Conservation (phyloP, 2,329 filamentous ascomycete genomes). For the Huntiella moniliformis region DNA sequence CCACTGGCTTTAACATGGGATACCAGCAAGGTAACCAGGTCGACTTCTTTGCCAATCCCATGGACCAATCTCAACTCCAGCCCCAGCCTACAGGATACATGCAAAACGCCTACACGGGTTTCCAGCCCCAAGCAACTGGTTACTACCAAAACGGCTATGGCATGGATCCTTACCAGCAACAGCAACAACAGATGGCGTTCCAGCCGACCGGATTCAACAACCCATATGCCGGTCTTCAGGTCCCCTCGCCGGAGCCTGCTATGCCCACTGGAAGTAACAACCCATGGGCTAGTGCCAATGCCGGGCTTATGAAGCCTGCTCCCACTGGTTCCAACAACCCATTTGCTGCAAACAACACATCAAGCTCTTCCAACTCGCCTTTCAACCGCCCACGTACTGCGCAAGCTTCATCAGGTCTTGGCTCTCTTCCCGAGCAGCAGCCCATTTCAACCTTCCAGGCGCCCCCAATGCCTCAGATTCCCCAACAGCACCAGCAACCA, state of each 20-base stretch:
- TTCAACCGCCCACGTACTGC: constrained; percentile 32
- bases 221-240: constrained; percentile 28
- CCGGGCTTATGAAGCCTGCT: constrained; percentile 51
- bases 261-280: constrained; percentile 77
- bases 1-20: constrained; percentile 84
- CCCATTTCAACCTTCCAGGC: constrained; percentile 39
- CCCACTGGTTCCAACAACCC: constrained; percentile 96
- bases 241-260: constrained; percentile 35
- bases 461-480: constrained; percentile 27
- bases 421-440: constrained; percentile 67
- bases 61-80: constrained; percentile 59
- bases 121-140: constrained; percentile 29
- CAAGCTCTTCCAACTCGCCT: constrained; percentile 36
- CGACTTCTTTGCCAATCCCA: constrained; percentile 92
- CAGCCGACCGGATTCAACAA: constrained; percentile 33
- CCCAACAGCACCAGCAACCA: constrained; percentile 21
- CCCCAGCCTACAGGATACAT: constrained; percentile 63
- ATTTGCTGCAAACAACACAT: constrained; percentile 40
- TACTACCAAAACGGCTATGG: constrained; percentile 51
- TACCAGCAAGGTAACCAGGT: constrained; percentile 95
- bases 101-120: constrained; percentile 36
- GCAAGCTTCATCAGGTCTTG: constrained; percentile 50
- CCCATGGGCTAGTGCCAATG: constrained; percentile 58
- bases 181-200: constrained; percentile 20
- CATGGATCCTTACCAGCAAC: constrained; percentile 51